phyloP scores from a whole-genome alignment of 306 rosid species.

The Lupinus albus region DNA sequence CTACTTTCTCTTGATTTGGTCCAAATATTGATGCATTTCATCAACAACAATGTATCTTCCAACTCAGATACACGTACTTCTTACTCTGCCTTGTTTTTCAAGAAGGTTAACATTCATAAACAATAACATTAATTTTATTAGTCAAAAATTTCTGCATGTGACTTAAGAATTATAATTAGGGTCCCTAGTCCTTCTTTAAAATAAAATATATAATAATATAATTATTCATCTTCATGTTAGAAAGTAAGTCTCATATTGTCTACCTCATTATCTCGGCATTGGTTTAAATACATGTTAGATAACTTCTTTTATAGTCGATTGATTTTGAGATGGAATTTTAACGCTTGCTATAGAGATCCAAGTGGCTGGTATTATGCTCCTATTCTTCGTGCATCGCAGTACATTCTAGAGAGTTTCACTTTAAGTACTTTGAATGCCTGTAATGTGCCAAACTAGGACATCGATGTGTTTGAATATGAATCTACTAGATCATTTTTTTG shows the following conservation, averaged over 20 bases:
- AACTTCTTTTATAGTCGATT: too few relatives aligned
- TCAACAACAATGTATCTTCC: conserved; percentile 40
- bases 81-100: conserved; percentile 31
- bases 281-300: too few relatives aligned
- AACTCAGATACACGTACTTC: conserved; percentile 39
- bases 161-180: background rate
- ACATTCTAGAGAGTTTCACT: conserved; percentile 4
- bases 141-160: background rate
- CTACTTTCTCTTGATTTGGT: conserved; percentile 33
- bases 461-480: background rate
- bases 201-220: background rate
- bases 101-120: background rate
- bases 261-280: too few relatives aligned
- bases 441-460: conserved; percentile 21
- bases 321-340: too few relatives aligned
- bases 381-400: background rate
- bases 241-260: too few relatives aligned
- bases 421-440: background rate
- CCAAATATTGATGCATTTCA: conserved; percentile 31
- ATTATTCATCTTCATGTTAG: too few relatives aligned
- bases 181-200: background rate
- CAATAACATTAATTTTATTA: background rate
- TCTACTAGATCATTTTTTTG: background rate
- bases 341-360: background rate
- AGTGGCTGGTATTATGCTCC: conserved; percentile 3